Base-by-base conservation (phyloP, 2,329 filamentous ascomycete species). In the Lachnellula willkommii region DNA sequence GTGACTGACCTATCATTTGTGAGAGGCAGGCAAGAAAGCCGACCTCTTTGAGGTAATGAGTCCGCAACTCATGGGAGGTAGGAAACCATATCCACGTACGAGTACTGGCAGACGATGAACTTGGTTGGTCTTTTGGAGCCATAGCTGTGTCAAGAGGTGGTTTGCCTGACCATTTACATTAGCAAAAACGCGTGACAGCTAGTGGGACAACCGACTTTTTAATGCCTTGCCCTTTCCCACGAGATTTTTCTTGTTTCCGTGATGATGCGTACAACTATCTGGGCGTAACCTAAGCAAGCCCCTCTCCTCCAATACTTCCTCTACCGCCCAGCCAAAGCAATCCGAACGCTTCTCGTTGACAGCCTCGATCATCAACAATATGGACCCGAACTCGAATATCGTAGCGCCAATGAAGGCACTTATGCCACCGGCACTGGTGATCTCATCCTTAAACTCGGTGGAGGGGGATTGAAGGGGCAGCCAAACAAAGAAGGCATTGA, bases 271-370 rank as follows among this genome's bases (percentile, higher is more conserved):
- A 60, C 75, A 77, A n/a, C 57, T 46, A 26, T 54, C 60, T 9
- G 58, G 52, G 17, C 49, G 58, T 24, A 69, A 46, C 26, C 60
- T 52, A 7, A 60, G 40, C 14, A 65, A 12, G 9, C 62, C 66
- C 7, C 49, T 58, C 52, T 63, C 62, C 50, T 63, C 63, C 2
- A 80, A 42, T 0, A 74, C 74, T 22, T 75, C 74, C 60, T 86
- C 79, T 1, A 88, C 63, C 0, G 84, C 85, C 84, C 84, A 89
- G 3, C 85, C 85, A 66, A 88, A 88, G 67, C 85, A 89, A 12
- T 79, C 82, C 0, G 78, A 72, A 12, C 79, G 74, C 63, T 87
- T 82, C 64, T 84, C 82, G 66, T 89, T 89, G n/a, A 87, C 75
- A 3, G 85, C 85, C 68, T 89, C 85, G 1, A 87, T 71, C 69